Evolutionary conservation across 129 eudicot genomes (phyloP), one percentile per base, ranked within the genome.

Genomic region (Logfia minima): DNA sequence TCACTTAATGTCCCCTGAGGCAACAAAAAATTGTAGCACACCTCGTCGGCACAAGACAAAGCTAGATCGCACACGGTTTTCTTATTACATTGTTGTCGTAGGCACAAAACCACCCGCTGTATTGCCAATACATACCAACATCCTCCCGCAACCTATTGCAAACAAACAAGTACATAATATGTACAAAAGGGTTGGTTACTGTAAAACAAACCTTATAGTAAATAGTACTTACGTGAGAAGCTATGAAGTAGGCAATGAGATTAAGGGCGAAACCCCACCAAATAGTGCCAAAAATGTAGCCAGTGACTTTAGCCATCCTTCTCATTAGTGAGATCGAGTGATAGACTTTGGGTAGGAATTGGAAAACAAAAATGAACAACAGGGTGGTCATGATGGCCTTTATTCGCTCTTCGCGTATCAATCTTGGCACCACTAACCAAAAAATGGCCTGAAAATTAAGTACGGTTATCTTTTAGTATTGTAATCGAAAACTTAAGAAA

Each of bases 191-290:
- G 48, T 35, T 35, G 41, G 2, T 41, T 41, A 41, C 4, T 17
- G 0, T 53, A 53, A 53, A 18, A 4, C n/a, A 14, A 16, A 53
- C 16, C 59, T 18, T 53, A 17, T 53, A 16, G 2, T 55, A 55
- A 2, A 41, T 41, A 19, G 52, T 28, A 68, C 90, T 81, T 83
- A 92, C 98, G 43, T 92, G 98, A 77, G 98, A 92, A 29, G 98
- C 98, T 9, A 92, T 92, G 85, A 92, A 90, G 84, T 92, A 92
- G 17, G 98, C 98, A 16, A 92, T 85, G 81, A 92, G 94, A 81
- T 92, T 92, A 63, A 92, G 98, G 31, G 89, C 90, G 48, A 92
- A 92, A 39, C 96, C 96, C 98, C 98, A 92, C 98, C 98, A 92
- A 66, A 92, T 92, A 74, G 98, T 92, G 62, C 98, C 98, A 23